Base-by-base conservation (phyloP, 129 eudicot genomes). In the Logfia minima region DNA sequence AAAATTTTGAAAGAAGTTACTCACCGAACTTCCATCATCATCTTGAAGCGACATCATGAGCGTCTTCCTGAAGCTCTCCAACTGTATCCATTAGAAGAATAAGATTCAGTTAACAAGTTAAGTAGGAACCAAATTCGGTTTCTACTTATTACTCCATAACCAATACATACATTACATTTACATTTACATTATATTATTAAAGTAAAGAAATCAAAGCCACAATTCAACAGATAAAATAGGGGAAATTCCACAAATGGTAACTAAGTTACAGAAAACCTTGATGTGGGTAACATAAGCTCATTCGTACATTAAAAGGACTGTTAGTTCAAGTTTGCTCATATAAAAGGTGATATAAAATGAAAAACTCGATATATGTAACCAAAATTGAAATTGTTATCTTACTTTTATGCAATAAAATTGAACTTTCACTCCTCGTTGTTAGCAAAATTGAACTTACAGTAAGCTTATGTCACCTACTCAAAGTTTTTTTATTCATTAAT, bases 21-120 rank as follows among this genome's bases (percentile, higher is more conserved):
- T 89, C 77, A 93, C 98, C 23, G 98, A 48, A 51, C 78, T 84
- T 35, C 88, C 96, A 11, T 89, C 97, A 32, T 92, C 98, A 68
- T 94, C 98, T 83, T 94, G 91, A 61, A 94, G 97, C 8, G 98
- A 94, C 72, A 84, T 81, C 97, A 94, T 91, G 53, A 94, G 97
- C 5, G 96, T 91, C 86, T 87, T 91, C 70, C 92, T 86, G 83
- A 94, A 94, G 75, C 88, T 87, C 87, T 94, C 97, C 92, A 94
- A 82, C 98, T 94, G 97, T 82, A 84, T 65, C 45, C 70, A 70
- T 63, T 45, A 41, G 56, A 58, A 55, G 55, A 32, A 21, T 17
- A 81, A 75, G 39, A 69, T 58, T 70, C 69, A 68, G 60, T 16
- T 37, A 34, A 68, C 41, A 2, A 39, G 18, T 24, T 10, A 24